Base-by-base conservation (phyloP, 139 green algal species). In the Tetraselmis striata region DNA sequence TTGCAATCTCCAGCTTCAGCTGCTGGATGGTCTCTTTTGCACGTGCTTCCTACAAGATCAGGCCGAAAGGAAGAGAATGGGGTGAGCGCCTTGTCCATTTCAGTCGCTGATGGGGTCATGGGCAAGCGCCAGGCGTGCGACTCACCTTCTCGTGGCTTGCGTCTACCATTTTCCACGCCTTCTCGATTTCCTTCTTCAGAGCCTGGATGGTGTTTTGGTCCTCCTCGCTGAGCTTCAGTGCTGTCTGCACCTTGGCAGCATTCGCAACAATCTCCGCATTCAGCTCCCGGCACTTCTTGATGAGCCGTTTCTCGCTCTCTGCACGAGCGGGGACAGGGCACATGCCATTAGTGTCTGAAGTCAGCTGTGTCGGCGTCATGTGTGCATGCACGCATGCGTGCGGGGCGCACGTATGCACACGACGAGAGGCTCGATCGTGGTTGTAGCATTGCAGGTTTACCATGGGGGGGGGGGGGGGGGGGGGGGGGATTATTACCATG, bases 151-250 rank as follows among this genome's bases (percentile, higher is more conserved):
- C 95, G 75, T 97, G 91, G 58, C 85, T 91, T 27, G 91, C 86
- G 81, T 98, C 94, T 77, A 97, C 92, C 88, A 95, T 91, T 83
- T 92, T 93, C 94, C 94, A 98, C 30, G 94, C 93, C 87, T 97
- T 97, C 82, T 98, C 94, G 45, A 98, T 93, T 84, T 98, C 95
- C 85, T 94, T 94, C 75, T 97, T 97, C 25, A 98, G 90, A 1
- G 90, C 89, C 0, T 84, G 79, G 80, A 98, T 97, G 32, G 93
- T 96, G 28, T 78, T 86, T 83, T 96, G 93, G 86, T 98, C 95
- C 86, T 98, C 95, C 84, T 97, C 94, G 32, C 90, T 93, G 24
- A 98, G 93, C 88, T 95, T 96, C 30, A 98, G 88, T 1, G 94
- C 94, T 31, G 93, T 94, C 83, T 95, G 90, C 28, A 97, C 93